Conservation (phyloP, 1,284 basidiomycete species). For the Ustilago hordei region DNA sequence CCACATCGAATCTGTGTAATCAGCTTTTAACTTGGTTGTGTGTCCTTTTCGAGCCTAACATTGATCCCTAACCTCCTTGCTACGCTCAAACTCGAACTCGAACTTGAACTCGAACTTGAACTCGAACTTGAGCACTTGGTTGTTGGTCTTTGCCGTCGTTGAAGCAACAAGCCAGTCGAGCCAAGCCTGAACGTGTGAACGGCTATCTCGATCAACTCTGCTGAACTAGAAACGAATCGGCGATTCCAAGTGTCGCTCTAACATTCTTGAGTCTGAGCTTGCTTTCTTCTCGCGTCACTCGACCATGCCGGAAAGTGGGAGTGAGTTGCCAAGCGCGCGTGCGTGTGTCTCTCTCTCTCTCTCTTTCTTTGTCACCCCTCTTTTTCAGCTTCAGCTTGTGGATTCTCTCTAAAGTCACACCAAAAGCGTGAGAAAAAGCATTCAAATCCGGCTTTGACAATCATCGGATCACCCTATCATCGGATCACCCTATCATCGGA, state of each 20-base stretch:
- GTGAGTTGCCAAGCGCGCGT: constrained; percentile 5
- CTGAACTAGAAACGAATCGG: background rate
- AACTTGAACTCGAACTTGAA: too few species aligned
- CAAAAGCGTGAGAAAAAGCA: background rate
- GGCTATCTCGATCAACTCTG: too few species aligned
- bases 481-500: too few species aligned
- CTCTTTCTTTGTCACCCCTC: background rate
- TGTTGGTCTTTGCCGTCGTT: too few species aligned
- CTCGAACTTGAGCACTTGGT: too few species aligned
- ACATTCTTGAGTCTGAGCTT: background rate
- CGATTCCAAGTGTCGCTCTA: background rate
- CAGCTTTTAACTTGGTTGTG: too few species aligned
- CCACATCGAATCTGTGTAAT: too few species aligned
- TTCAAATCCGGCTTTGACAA: background rate
- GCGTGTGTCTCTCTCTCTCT: background rate
- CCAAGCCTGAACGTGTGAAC: too few species aligned
- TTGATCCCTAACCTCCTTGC: too few species aligned
- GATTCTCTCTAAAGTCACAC: constrained; percentile 2
- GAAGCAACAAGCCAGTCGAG: too few species aligned
- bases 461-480: background rate
- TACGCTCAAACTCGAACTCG: too few species aligned
- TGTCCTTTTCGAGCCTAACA: too few species aligned
- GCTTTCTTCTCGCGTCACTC: constrained; percentile 8
- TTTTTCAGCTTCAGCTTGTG: background rate
- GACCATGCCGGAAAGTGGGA: constrained; percentile 7